Conservation (phyloP, 2,329 filamentous ascomycete species). For the Alternaria sp. region DNA sequence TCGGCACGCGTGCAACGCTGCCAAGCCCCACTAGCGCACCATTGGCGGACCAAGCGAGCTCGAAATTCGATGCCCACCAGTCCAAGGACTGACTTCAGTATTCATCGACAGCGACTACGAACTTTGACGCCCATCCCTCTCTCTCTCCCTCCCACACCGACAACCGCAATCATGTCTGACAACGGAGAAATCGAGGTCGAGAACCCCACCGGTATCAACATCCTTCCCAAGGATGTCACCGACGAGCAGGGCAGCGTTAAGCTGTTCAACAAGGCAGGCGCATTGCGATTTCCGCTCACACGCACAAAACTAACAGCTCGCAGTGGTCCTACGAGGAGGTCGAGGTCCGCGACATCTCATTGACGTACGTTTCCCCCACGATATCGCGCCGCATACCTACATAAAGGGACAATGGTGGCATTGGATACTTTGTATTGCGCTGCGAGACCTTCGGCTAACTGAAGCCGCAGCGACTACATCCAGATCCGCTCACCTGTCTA, state of each 20-base stretch:
- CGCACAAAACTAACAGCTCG: conserved; percentile 24
- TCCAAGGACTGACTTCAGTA: conserved; percentile 8
- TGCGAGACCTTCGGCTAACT: conserved; percentile 46
- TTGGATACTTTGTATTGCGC: conserved; percentile 25
- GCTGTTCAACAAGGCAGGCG: conserved; percentile 83
- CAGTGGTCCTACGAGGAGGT: conserved; percentile 96
- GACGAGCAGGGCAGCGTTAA: conserved; percentile 91
- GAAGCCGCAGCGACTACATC: conserved; percentile 87
- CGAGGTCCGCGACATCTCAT: conserved; percentile 99
- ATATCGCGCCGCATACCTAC: conserved; percentile 19
- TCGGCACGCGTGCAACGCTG: not conserved
- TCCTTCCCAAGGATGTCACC: conserved; percentile 92
- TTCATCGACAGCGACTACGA: conserved; percentile 42
- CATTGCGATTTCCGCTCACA: conserved; percentile 12
- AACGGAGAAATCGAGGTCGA: conserved; percentile 91
- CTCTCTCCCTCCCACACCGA: conserved; percentile 32
- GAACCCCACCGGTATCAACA: conserved; percentile 75
- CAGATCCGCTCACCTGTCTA: conserved; percentile 99
- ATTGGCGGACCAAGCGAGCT: conserved; percentile 30
- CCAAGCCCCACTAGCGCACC: conserved; percentile 27
- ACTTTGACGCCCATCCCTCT: conserved; percentile 35
- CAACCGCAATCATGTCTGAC: conserved; percentile 77
- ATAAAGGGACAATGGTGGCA: conserved; percentile 23
- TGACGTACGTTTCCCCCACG: conserved; percentile 78
- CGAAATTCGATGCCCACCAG: conserved; percentile 24